These are phyloP conservation scores for Cutaneotrichosporon mucoides DNA, from an alignment of 1,284 basidiomycete genomes.

Conservation along the genomic window DNA sequence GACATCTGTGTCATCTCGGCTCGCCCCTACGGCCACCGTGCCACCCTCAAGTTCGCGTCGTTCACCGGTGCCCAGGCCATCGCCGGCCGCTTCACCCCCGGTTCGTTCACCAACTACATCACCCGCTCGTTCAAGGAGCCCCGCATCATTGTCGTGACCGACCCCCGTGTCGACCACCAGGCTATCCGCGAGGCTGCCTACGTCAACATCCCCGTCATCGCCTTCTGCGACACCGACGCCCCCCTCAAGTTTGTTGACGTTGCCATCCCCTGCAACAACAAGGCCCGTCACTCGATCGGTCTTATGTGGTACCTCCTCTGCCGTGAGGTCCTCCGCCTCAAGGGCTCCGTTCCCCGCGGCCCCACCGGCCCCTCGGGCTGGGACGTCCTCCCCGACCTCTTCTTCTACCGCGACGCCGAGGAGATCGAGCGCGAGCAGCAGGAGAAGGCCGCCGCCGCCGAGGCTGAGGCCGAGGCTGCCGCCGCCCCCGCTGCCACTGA, in stretches of 20 bases:
- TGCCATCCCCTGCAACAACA: conserved; percentile 99
- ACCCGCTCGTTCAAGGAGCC: conserved; percentile 99
- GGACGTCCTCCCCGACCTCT: conserved; percentile 99
- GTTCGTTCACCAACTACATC: conserved; percentile 99
- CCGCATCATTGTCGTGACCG: conserved; percentile 94
- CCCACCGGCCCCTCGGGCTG: conserved; percentile 82
- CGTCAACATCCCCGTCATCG: conserved; percentile 99
- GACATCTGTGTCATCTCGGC: conserved; percentile 98
- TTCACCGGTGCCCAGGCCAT: conserved; percentile 98
- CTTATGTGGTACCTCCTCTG: conserved; percentile 98
- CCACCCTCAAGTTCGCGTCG: conserved; percentile 95
- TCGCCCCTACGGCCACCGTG: conserved; percentile 97
- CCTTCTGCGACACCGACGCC: conserved; percentile 90
- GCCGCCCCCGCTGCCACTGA: conserved; percentile 49
- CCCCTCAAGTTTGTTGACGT: conserved; percentile 96
- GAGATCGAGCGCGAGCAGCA: conserved; percentile 97
- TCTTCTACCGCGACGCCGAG: conserved; percentile 99
- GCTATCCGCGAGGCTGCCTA: conserved; percentile 99
- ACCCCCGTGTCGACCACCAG: conserved; percentile 99
- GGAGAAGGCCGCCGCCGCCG: conserved; percentile 73
- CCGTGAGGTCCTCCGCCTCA: conserved; percentile 93
- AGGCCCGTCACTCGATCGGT: conserved; percentile 94
- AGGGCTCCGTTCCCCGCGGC: conserved; percentile 84
- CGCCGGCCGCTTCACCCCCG: conserved; percentile 98
- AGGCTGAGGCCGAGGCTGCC: conserved; percentile 57